Percentiles rank a stretch among this genome's conserved stretches.
Evolutionary conservation across 805 yeast species (phyloP).

Genomic region (Naumovozyma dairenensis): DNA sequence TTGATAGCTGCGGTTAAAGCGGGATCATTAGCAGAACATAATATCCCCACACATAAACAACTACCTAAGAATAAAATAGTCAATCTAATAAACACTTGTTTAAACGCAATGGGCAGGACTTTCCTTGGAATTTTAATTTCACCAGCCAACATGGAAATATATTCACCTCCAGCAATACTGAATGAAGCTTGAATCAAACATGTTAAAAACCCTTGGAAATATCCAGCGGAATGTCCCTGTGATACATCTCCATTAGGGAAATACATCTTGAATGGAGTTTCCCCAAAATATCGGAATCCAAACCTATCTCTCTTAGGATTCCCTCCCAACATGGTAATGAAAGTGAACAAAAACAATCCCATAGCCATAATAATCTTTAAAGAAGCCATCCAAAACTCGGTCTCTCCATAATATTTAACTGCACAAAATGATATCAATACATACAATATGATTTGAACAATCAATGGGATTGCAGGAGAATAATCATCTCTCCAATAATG

Average conservation of each 20-base stretch:
- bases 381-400: constrained; percentile 69
- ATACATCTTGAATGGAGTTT: constrained; percentile 49
- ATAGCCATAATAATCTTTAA: constrained; percentile 64
- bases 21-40: constrained; percentile 63
- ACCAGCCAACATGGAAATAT: constrained; percentile 76
- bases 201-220: constrained; percentile 62
- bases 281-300: constrained; percentile 48
- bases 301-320: constrained; percentile 59
- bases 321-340: constrained; percentile 80
- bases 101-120: constrained; percentile 69
- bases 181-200: constrained; percentile 65
- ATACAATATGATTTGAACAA: constrained; percentile 55
- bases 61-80: constrained; percentile 63
- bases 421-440: constrained; percentile 60
- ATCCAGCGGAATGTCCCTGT: constrained; percentile 32
- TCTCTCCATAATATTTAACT: constrained; percentile 68
- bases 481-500: constrained; percentile 77
- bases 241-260: constrained; percentile 36
- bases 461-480: constrained; percentile 59
- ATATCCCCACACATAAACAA: constrained; percentile 66
- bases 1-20: constrained; percentile 46
- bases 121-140: constrained; percentile 66
- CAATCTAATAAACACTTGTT: constrained; percentile 61
- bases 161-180: constrained; percentile 82
- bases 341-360: constrained; percentile 69